phyloP scores from a whole-genome alignment of 2,329 filamentous ascomycete species.

The Aspergillus caelatus region DNA sequence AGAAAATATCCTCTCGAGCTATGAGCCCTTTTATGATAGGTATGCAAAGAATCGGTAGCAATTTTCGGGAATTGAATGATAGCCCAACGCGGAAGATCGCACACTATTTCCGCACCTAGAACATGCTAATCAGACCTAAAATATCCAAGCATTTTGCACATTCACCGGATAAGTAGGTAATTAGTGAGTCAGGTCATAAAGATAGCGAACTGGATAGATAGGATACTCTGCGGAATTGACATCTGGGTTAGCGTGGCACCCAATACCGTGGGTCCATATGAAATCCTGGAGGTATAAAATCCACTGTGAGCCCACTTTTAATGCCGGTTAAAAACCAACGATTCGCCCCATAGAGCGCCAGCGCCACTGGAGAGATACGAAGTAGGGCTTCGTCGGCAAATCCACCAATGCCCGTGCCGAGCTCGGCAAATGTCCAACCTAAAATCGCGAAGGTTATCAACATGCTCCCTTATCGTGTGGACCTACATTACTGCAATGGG shows the following conservation, averaged over 20 bases:
- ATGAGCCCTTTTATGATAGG: not conserved
- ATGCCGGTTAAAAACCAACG: not conserved
- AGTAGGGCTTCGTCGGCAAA: conserved; percentile 15
- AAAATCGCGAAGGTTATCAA: conserved; percentile 7
- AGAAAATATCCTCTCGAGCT: not conserved
- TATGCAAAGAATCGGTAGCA: not conserved
- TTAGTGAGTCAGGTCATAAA: not conserved
- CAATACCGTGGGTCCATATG: not conserved
- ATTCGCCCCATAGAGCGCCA: not conserved
- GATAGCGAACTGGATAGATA: not conserved
- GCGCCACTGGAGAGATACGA: not conserved
- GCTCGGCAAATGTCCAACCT: conserved; percentile 14
- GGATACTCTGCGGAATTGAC: not conserved
- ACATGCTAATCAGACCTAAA: not conserved
- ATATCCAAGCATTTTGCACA: not conserved
- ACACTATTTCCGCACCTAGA: not conserved
- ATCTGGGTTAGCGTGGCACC: not conserved
- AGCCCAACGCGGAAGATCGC: not conserved
- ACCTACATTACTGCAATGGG: not conserved
- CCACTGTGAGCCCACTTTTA: not conserved
- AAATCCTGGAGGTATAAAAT: not conserved
- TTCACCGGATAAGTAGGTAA: not conserved
- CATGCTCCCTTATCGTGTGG: not conserved
- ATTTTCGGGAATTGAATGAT: not conserved
- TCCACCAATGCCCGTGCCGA: conserved; percentile 11